phyloP scores from a whole-genome alignment of 2,329 filamentous ascomycete genomes.

The Atkinsonella texensis region DNA sequence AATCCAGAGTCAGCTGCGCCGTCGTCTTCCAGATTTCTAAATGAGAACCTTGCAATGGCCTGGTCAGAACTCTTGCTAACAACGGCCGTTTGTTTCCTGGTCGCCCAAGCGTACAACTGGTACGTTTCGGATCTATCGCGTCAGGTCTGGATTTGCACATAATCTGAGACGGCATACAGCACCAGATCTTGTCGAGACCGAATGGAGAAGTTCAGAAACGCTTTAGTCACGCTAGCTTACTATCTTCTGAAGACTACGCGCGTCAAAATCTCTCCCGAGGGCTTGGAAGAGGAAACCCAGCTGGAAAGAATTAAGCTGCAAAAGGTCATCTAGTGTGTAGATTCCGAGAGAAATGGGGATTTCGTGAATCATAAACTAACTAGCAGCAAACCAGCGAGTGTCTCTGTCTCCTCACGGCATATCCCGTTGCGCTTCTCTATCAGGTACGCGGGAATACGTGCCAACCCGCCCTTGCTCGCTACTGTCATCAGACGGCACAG shows the following conservation, averaged over 20 bases:
- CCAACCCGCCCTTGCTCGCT: constrained; percentile 14
- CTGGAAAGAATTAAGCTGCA: background rate
- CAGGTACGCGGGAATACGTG: constrained; percentile 13
- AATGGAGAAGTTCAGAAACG: constrained; percentile 12
- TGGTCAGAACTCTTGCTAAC: constrained; percentile 9
- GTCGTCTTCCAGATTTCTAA: background rate
- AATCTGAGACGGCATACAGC: constrained; percentile 4
- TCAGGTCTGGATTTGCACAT: too few relatives aligned
- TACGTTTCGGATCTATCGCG: constrained; percentile 2
- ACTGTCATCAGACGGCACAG: constrained; percentile 11
- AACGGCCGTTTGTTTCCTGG: constrained; percentile 7
- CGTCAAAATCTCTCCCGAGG: background rate
- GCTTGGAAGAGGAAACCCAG: background rate
- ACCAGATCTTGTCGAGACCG: constrained; percentile 11
- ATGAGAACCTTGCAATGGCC: background rate
- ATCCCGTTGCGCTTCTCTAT: constrained; percentile 15
- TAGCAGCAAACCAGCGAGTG: constrained; percentile 12
- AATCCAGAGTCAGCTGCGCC: background rate
- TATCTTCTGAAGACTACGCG: constrained; percentile 8
- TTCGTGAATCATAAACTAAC: background rate
- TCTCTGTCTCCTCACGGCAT: constrained; percentile 14
- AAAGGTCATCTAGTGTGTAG: background rate
- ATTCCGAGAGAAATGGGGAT: background rate
- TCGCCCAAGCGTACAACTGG: constrained; percentile 13
- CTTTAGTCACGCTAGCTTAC: constrained; percentile 10